Base-by-base conservation (phyloP, 225 moss, liverwort and hornwort species). In the Polytrichum formosum region DNA sequence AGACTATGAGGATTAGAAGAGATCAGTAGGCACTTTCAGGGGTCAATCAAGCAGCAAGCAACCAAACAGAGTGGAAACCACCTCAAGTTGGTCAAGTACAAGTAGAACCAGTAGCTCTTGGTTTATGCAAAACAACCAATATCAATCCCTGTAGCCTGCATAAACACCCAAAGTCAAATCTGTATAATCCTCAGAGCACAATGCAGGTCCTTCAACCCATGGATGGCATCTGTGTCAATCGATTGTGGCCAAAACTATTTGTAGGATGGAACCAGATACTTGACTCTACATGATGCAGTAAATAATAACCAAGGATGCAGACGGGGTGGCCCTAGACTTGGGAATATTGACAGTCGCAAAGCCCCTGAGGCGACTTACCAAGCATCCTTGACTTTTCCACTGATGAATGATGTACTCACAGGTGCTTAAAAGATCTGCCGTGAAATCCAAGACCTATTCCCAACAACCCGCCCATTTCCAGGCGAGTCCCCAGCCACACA, bases 401-500 rank as follows among this genome's bases (percentile, higher is more conserved):
- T 75, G 67, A 63, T 74, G 73, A 53, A 70, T 53, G 64, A 71
- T 81, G 67, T 76, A 58, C 69, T 73, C 70, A 79, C 72, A 81
- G 55, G 74, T 82, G 77, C 77, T 85, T 82, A 82, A 6, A 74
- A 85, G 23, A 59, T 75, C 54, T 82, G 73, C 67, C 73, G 73
- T 73, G 73, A 69, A 83, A 76, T 78, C 76, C 75, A 78, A 61
- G 66, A 74, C 76, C 70, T 77, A 80, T 79, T 82, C 55, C 70
- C 70, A 79, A 74, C 53, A 74, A 75, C 74, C 75, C 71, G 67
- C 67, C 74, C 67, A 75, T 64, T 79, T 74, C 69, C 70, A 82
- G 79, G 70, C 79, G 70, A 85, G 55, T 65, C 72, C 60, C 79
- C 82, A 85, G 70, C 72, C 77, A 85, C 80, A 80, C 73, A 86